These are phyloP conservation scores for Ploettnerulaceae sp. DNA, from an alignment of 2,329 filamentous ascomycete species.

Conservation along the genomic window DNA sequence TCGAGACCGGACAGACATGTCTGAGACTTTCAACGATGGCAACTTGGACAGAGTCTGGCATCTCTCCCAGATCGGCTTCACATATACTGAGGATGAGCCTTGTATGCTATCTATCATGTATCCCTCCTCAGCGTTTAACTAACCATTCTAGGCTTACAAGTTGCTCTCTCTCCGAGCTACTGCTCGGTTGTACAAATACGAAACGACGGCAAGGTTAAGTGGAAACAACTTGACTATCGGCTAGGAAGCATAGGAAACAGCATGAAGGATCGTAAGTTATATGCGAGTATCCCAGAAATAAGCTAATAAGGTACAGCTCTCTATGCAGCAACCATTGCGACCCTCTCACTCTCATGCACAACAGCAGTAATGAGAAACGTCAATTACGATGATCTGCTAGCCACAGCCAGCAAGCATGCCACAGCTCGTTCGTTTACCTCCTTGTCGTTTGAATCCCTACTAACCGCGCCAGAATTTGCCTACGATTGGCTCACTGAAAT, in stretches of 20 bases:
- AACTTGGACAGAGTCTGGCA: conserved; percentile 63
- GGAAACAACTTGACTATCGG: conserved; percentile 51
- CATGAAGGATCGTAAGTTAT: conserved; percentile 46
- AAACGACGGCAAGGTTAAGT: conserved; percentile 54
- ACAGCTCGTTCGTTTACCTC: conserved; percentile 26
- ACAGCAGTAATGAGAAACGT: conserved; percentile 43
- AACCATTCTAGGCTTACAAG: conserved; percentile 46
- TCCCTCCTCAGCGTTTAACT: neutral
- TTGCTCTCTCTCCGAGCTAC: conserved; percentile 56
- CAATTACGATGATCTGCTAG: conserved; percentile 67
- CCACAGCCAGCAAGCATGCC: conserved; percentile 46
- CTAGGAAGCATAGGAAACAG: conserved; percentile 44
- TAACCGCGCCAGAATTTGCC: conserved; percentile 47
- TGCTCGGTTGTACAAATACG: conserved; percentile 54
- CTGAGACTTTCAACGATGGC: conserved; percentile 58
- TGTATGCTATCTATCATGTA: conserved; percentile 42
- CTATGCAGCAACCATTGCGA: conserved; percentile 56
- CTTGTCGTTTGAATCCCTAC: neutral
- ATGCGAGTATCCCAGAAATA: neutral
- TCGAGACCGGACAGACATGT: conserved; percentile 69
- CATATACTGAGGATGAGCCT: conserved; percentile 59
- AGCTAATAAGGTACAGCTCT: conserved; percentile 39
- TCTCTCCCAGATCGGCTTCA: conserved; percentile 73
- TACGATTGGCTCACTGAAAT: conserved; percentile 61
- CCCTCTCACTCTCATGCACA: conserved; percentile 50